A percentile compares a stretch with the other conserved stretches of the same genome.
These are phyloP conservation scores for Xylaria sp. DNA, from an alignment of 2,329 filamentous ascomycete species.

Conservation along the genomic window DNA sequence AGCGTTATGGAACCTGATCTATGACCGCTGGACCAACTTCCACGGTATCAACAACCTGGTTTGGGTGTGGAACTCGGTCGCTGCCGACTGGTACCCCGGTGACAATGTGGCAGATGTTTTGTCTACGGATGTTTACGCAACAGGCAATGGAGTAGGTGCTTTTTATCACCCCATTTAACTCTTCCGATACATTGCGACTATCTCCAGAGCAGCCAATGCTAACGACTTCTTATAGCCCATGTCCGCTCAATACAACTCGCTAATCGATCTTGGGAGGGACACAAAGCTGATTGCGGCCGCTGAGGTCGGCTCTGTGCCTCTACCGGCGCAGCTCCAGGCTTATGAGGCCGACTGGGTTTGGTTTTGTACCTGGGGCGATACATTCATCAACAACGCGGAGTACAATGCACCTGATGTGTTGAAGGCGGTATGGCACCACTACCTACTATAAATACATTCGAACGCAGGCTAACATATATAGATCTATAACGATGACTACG, in stretches of 20 bases:
- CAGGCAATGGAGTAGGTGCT: not conserved
- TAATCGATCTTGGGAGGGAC: conserved; percentile 13
- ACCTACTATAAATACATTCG: no score
- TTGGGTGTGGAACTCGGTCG: conserved; percentile 20
- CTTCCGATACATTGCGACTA: not conserved
- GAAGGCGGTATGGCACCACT: not conserved
- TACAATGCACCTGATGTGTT: conserved; percentile 3
- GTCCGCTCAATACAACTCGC: conserved; percentile 1
- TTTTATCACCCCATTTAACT: not conserved
- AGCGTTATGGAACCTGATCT: conserved; percentile 4
- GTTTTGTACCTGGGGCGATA: conserved; percentile 13
- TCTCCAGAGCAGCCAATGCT: not conserved
- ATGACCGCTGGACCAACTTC: conserved; percentile 19
- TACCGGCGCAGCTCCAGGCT: conserved; percentile 9
- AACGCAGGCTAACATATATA: not conserved
- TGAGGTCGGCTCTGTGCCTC: conserved; percentile 12
- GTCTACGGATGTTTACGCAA: conserved; percentile 5
- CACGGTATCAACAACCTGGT: conserved; percentile 12
- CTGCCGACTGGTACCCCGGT: conserved; percentile 17
- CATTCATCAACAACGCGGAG: conserved; percentile 6
- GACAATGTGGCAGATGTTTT: conserved; percentile 3
- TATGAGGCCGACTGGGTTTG: conserved; percentile 16
- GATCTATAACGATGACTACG: not conserved
- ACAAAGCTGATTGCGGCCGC: conserved; percentile 15
- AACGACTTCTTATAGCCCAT: not conserved